Conservation (phyloP, 768 basidiomycete genomes). For the Tulasnella calospora region DNA sequence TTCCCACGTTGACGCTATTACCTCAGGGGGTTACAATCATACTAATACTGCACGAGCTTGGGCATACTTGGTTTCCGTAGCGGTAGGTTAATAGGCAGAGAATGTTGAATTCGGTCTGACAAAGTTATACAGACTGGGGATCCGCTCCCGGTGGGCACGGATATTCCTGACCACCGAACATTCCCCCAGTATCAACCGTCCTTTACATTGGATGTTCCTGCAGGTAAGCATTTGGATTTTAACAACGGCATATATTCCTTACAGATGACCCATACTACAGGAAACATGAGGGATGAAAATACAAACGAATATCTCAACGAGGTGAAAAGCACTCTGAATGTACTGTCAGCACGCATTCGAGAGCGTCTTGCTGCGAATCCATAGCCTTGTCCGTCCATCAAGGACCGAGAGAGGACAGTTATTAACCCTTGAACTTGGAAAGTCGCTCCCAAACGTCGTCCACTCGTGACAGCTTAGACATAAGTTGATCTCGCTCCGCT, state of each 20-base stretch:
- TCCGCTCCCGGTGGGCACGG: constrained; percentile 52
- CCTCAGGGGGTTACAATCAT: constrained; percentile 73
- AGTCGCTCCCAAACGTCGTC: constrained; percentile 43
- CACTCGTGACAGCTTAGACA: constrained; percentile 38
- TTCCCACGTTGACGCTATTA: constrained; percentile 31
- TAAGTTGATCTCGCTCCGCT: constrained; percentile 35
- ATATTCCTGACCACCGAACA: constrained; percentile 69
- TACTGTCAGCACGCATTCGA: neutral
- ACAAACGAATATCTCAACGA: constrained; percentile 47
- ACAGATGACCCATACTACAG: constrained; percentile 32
- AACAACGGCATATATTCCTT: neutral
- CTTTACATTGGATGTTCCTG: constrained; percentile 70
- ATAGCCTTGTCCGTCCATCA: neutral
- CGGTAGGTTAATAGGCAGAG: constrained; percentile 45
- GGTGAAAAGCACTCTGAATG: neutral
- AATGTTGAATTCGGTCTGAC: neutral
- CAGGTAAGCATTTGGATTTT: constrained; percentile 28
- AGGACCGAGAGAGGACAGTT: neutral
- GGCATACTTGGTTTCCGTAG: constrained; percentile 72
- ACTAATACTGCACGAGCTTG: constrained; percentile 83
- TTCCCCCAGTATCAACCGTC: constrained; percentile 75
- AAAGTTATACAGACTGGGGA: constrained; percentile 45
- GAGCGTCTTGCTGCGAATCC: neutral
- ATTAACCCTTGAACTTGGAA: constrained; percentile 31
- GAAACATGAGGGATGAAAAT: constrained; percentile 73